Evolutionary conservation across 805 yeast species (phyloP).

Genomic region (Metschnikowia borealis): DNA sequence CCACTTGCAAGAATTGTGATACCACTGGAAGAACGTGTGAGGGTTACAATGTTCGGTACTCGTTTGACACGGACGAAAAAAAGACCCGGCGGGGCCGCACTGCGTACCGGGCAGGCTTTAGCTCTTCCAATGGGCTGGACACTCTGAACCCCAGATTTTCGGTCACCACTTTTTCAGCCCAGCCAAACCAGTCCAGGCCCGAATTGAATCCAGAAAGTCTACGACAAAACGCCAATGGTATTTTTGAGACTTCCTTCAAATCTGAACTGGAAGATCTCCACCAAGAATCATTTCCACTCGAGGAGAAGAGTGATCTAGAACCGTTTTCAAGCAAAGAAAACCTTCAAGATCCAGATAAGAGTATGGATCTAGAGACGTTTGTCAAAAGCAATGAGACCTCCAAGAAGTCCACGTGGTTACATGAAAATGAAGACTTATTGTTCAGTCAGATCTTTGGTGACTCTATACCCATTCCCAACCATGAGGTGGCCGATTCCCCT

Average conservation of each 20-base stretch:
- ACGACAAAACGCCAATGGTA: no score
- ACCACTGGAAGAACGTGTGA: constrained; percentile 44
- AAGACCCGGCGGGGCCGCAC: neutral
- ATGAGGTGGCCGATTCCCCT: neutral
- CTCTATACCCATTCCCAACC: neutral
- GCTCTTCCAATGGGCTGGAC: no score
- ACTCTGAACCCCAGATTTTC: neutral
- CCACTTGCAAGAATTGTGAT: constrained; percentile 46
- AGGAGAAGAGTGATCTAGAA: no score
- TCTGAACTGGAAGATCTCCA: no score
- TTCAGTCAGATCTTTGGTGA: constrained; percentile 13
- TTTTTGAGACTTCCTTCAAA: no score
- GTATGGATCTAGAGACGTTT: no score
- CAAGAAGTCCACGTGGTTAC: constrained; percentile 1
- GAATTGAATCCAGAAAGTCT: no score
- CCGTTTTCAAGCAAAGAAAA: no score
- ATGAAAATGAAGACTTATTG: constrained; percentile 6
- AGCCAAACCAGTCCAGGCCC: no score
- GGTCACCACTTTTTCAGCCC: neutral
- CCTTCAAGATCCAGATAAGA: no score
- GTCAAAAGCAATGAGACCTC: no score
- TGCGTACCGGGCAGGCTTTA: neutral
- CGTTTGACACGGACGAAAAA: constrained; percentile 39
- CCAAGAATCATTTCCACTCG: no score
- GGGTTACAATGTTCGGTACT: constrained; percentile 46